Base-by-base conservation (phyloP, 805 yeast species). In the Cyberlindnera maclurae region DNA sequence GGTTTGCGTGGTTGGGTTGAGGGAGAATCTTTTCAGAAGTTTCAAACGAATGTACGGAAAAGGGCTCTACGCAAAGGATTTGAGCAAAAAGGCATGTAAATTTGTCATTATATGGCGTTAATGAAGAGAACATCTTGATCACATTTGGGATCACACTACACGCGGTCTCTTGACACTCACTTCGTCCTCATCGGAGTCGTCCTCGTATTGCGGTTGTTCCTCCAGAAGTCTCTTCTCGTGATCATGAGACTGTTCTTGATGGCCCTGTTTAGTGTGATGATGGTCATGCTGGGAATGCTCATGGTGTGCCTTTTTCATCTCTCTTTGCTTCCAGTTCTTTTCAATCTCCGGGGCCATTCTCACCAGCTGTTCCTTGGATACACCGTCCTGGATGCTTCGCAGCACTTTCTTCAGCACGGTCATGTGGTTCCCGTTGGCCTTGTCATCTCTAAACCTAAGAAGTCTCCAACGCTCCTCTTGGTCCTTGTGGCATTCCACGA, bases 361-460 rank as follows among this genome's bases (percentile, higher is more conserved):
- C 4, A 74, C 63, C 31, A 94, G 64, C 45, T 90, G 96, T 40
- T 86, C 83, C 47, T 82, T 77, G 13, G 77, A 70, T 3, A 93
- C 96, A 1, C 90, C 81, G 59, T 90, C 97, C 44, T 78, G 76
- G 30, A 93, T 93, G 55, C 94, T 82, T 46, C 79, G 77, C 33
- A 90, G 62, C 26, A 93, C 88, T 55, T 83, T 90, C 43, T 77
- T 77, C 5, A 89, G 96, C 17, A 85, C 88, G 11, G 78, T 67
- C 12, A 78, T 60, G 59, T 87, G 95, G 59, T 93, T 93, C 8
- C 95, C 97, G 54, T 84, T 81, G 13, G 73, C 61, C 56, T 93
- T 93, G 60, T 93, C 99, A 63, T 93, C 96, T 57, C 99, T 72
- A 60, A 90, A 93, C 43, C 99, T 70, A 41, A 90, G 59, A 66